Conservation (phyloP, 257 asterid species). For the Ligustrum vulgare region DNA sequence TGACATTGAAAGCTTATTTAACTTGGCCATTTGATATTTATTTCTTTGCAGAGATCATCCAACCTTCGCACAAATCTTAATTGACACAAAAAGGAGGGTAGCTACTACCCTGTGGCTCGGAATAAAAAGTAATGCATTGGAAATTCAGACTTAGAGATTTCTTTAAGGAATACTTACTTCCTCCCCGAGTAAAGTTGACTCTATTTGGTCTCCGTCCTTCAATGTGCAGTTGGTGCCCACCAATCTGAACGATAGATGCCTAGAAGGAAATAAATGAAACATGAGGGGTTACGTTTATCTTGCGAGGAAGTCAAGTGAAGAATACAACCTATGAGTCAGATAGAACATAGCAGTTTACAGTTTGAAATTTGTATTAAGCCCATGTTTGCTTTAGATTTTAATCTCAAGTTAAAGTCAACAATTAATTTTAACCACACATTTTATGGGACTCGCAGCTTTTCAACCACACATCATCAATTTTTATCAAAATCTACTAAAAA, state of each 20-base stretch:
- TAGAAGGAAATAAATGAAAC: conserved; percentile 31
- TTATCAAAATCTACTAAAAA: no score
- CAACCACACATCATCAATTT: no score
- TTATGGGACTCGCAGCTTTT: no score
- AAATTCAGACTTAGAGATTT: background rate
- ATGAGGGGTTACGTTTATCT: conserved; percentile 2
- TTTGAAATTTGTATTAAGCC: background rate
- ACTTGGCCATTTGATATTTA: no score
- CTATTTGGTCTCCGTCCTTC: conserved; percentile 97
- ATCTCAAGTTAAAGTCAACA: no score
- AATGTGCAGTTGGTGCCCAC: conserved; percentile 72
- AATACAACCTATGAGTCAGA: background rate
- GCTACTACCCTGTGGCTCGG: background rate
- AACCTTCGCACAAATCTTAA: background rate
- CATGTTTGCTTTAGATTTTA: no score
- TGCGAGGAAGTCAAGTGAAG: background rate
- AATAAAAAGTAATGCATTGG: conserved; percentile 10
- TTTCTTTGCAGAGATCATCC: background rate
- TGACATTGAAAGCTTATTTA: no score
- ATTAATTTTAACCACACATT: no score
- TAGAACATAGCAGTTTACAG: background rate
- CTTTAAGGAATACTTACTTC: conserved; percentile 54
- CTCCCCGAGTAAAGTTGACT: conserved; percentile 60
- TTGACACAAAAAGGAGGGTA: background rate
- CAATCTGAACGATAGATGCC: conserved; percentile 83